These are phyloP conservation scores for Emmonsia crescens DNA, from an alignment of 2,329 filamentous ascomycete genomes.

Conservation along the genomic window DNA sequence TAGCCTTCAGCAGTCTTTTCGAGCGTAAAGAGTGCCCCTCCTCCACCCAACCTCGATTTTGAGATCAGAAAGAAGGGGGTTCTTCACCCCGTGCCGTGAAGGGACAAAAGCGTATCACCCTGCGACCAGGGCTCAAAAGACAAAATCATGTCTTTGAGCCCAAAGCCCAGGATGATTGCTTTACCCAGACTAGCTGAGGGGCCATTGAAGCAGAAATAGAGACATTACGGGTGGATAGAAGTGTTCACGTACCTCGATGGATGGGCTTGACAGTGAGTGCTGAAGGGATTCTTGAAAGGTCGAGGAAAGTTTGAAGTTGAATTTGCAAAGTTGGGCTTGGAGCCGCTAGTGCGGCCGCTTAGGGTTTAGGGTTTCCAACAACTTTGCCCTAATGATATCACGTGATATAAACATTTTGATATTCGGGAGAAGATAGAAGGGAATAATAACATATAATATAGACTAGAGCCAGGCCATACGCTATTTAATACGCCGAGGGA, in stretches of 20 bases:
- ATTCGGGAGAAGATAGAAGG: too few relatives aligned
- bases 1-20: conserved; percentile 52
- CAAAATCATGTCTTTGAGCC: not conserved
- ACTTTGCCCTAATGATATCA: conserved; percentile 22
- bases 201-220: conserved; percentile 18
- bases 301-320: conserved; percentile 4
- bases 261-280: conserved; percentile 14
- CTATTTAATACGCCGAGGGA: not conserved
- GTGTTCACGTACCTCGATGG: conserved; percentile 34
- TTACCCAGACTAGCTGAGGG: conserved; percentile 34
- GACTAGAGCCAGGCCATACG: not conserved
- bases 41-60: not conserved
- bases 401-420: conserved; percentile 16
- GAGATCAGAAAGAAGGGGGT: conserved; percentile 41
- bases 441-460: too few relatives aligned
- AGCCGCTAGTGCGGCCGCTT: conserved; percentile 20
- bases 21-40: conserved; percentile 59
- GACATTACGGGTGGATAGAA: conserved; percentile 9
- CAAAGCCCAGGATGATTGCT: conserved; percentile 29
- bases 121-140: conserved; percentile 4
- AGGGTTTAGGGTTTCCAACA: conserved; percentile 18
- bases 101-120: conserved; percentile 35
- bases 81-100: conserved; percentile 54
- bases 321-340: not conserved
- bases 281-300: conserved; percentile 15